Evolutionary conservation across 805 yeast genomes (phyloP), one percentile per base, ranked within the genome.

Genomic region (Ogataea chonburiensis): DNA sequence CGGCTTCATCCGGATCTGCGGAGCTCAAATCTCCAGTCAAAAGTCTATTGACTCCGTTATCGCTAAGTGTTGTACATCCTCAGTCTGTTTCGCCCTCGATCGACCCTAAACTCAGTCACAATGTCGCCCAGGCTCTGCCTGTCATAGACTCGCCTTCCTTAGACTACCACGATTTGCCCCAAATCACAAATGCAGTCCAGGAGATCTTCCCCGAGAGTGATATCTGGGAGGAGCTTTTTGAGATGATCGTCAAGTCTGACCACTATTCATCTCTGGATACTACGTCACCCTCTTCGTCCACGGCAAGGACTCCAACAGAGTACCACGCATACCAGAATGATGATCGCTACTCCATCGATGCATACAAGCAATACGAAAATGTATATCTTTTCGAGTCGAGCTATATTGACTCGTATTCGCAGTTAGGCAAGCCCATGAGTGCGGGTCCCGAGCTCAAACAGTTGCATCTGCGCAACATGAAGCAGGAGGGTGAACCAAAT

Each of bases 301-400:
- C 26, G 1, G 40, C 18, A 12, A n/a, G 21, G 3, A 4, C 27
- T 3, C 6, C 14, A 7, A 12, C 18, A 1, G 20, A 29, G 10
- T n/a, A n/a, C n/a, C n/a, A n/a, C n/a, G n/a, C n/a, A n/a, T n/a
- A n/a, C n/a, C n/a, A n/a, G n/a, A n/a, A n/a, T n/a, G 37, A 44
- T 15, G 45, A 44, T 16, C 17, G 17, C 2, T 41, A 34, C 23
- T 44, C 47, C 9, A 34, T 44, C 11, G 47, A 44, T 27, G 47
- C 47, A 8, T 37, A 22, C 30, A 40, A 44, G 25, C 18, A 34
- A 15, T 34, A 42, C 22, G 40, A 42, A 30, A 28, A 34, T 5
- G 12, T 27, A 2, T 41, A 41, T 19, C 27, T 44, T 1, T 41
- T 30, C 17, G 43, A 44, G 18, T 40, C 47, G 12, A 19, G 34